phyloP scores from a whole-genome alignment of 2,329 filamentous ascomycete species.

The Grosmannia huntii region DNA sequence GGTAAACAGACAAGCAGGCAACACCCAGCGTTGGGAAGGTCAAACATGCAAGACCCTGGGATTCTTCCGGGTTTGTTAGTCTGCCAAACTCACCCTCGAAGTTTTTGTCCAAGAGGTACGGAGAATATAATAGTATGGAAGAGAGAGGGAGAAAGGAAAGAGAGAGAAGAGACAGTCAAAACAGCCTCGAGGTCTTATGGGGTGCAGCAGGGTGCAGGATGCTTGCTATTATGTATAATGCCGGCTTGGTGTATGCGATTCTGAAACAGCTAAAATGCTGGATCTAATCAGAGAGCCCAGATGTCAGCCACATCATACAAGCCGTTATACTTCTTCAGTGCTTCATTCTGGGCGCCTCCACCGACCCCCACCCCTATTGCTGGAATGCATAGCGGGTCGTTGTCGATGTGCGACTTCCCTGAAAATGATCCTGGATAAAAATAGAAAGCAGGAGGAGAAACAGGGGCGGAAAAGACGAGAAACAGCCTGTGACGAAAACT shows the following conservation, averaged over 20 bases:
- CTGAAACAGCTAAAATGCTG: slow-evolving; percentile 11
- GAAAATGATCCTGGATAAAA: slow-evolving; percentile 8
- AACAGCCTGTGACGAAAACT: background rate
- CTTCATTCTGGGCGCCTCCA: background rate
- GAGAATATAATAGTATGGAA: background rate
- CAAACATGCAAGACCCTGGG: background rate
- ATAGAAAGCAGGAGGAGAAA: slow-evolving; percentile 6
- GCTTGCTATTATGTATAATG: slow-evolving; percentile 7
- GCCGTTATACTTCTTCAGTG: slow-evolving; percentile 8
- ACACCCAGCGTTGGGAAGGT: background rate
- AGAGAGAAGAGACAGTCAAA: background rate
- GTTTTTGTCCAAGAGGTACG: background rate
- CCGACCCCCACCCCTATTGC: background rate
- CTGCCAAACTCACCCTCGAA: slow-evolving; percentile 1
- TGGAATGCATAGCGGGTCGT: background rate
- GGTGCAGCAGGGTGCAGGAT: slow-evolving; percentile 7
- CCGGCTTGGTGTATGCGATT: slow-evolving; percentile 8
- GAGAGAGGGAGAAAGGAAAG: background rate
- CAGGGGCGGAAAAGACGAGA: background rate
- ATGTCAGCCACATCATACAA: slow-evolving; percentile 9
- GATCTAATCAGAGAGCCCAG: slow-evolving; percentile 8
- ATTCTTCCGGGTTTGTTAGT: background rate
- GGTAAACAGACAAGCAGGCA: background rate
- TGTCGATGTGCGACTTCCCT: slow-evolving; percentile 2
- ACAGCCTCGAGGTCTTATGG: background rate